Base-by-base conservation (phyloP, 805 yeast species). In the Monosporozyma unispora region DNA sequence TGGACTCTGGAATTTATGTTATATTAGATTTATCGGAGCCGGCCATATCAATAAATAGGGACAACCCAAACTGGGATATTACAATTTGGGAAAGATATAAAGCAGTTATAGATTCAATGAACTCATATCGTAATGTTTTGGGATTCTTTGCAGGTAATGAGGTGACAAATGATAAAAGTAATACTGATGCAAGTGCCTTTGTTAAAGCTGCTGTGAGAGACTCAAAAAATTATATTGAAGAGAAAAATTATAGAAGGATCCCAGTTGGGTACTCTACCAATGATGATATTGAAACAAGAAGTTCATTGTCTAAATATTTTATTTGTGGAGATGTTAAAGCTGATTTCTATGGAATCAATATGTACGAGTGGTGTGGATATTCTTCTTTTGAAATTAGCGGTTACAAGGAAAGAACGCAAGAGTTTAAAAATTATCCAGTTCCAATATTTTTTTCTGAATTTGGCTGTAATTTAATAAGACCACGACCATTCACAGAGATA, bases 101-200 rank as follows among this genome's bases (percentile, higher is more conserved):
- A 45, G 69, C 75, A 25, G 96, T 91, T 33, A 80, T 93, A 50
- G 97, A 93, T 68, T 71, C 77, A 57, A 79, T 93, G 72, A 79
- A 81, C 51, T 73, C 77, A 58, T 91, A 90, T 70, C 70, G 82
- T 45, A 91, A 91, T 69, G 78, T 87, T 18, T 74, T 91, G 54
- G 99, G 98, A 2, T 90, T 87, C 77, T 90, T 91, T 70, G 98
- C 98, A 27, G 99, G 98, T 53, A 93, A 93, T 70, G 99, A 91
- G 76, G 98, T 93, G 48, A 80, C 91, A 52, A 91, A 90, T 69
- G 88, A 87, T 62, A 70, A 69, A 42, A 71, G 88, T 45, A 90
- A 87, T 69, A 86, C 97, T 12, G 83, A 81, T 57, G 87, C 97
- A 29, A 89, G 97, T 27, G 88, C 97, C 1, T 91, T 82, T 68